Evolutionary conservation across 78 protist genomes (phyloP).

Genomic region (Bigelowiella natans): DNA sequence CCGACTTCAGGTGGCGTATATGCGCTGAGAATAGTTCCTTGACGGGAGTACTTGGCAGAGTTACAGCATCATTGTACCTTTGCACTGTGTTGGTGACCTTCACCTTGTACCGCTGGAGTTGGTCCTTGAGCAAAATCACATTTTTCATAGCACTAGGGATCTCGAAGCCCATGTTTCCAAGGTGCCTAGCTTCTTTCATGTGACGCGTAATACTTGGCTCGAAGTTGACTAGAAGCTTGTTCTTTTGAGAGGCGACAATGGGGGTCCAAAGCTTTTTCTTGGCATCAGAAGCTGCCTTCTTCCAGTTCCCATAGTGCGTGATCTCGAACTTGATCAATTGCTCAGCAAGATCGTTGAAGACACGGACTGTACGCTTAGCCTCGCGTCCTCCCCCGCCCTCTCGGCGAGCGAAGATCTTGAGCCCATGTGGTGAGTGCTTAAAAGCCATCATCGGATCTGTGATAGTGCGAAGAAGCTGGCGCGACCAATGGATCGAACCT

Average conservation of each 20-base stretch:
- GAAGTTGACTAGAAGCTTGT: not conserved
- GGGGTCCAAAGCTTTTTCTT: not conserved
- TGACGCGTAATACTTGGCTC: not conserved
- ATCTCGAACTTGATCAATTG: not conserved
- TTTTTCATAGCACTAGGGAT: not conserved
- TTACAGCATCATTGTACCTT: not conserved
- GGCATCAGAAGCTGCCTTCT: not conserved
- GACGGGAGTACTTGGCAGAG: not conserved
- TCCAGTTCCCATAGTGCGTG: not conserved
- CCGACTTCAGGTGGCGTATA: not conserved
- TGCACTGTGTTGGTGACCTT: not conserved
- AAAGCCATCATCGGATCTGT: not conserved
- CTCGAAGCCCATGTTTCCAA: not conserved
- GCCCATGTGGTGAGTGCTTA: not conserved
- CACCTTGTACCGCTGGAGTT: not conserved
- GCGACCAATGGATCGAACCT: constrained; percentile 8
- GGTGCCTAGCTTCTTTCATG: not conserved
- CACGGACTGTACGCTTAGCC: not conserved
- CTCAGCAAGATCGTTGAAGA: not conserved
- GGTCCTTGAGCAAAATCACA: not conserved
- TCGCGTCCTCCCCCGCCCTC: not conserved
- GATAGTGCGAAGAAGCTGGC: not conserved
- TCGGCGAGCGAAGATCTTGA: not conserved
- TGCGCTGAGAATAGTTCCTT: not conserved
- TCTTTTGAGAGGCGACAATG: not conserved